These are phyloP conservation scores for Aspergillus ruber DNA, from an alignment of 2,329 filamentous ascomycete genomes.

Conservation along the genomic window DNA sequence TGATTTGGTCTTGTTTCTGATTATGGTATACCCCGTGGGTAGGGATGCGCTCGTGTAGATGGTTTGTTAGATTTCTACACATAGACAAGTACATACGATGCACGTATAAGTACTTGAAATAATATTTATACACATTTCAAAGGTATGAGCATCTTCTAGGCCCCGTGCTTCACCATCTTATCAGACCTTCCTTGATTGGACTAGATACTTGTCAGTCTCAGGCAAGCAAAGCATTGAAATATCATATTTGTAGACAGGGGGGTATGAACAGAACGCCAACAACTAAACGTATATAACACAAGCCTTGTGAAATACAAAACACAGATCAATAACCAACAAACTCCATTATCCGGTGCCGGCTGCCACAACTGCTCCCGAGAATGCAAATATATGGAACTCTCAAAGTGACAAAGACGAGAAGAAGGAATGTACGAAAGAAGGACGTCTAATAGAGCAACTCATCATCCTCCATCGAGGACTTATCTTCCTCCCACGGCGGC, in stretches of 20 bases:
- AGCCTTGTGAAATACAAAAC: too few species aligned
- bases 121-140: too few species aligned
- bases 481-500: constrained; percentile 8
- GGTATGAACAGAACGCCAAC: too few species aligned
- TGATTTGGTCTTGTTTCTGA: neutral
- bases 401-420: neutral
- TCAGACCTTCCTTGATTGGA: neutral
- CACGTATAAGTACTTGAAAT: too few species aligned
- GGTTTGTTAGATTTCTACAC: too few species aligned
- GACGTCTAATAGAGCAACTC: constrained; percentile 19
- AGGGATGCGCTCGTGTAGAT: too few species aligned
- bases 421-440: neutral
- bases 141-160: too few species aligned
- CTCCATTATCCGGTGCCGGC: neutral
- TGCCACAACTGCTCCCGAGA: neutral
- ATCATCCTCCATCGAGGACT: constrained; percentile 27
- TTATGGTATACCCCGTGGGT: too few species aligned
- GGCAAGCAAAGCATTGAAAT: neutral
- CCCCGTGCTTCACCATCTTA: neutral
- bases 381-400: neutral
- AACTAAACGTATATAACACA: too few species aligned
- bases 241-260: too few species aligned
- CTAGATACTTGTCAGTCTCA: neutral
- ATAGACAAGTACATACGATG: too few species aligned
- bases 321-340: neutral